A percentile compares a stretch with the other conserved stretches of the same genome.
Evolutionary conservation across 2,329 filamentous ascomycete genomes (phyloP).

Genomic region (Raffaelea ambrosiae): DNA sequence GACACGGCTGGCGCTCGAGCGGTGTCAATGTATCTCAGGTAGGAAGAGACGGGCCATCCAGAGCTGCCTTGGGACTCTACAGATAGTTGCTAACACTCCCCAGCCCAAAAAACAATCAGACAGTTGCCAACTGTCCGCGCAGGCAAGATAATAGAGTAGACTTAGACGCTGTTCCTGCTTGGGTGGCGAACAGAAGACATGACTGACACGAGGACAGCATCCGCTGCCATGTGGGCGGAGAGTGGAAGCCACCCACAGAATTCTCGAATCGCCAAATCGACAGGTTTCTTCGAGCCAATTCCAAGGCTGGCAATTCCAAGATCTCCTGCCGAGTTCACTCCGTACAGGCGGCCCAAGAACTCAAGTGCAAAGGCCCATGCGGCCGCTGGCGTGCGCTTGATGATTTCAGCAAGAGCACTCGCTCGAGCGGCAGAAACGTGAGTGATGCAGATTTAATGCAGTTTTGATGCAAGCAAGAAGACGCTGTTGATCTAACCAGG

Average conservation of each 20-base stretch:
- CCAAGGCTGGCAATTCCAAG: constrained; percentile 14
- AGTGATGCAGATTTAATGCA: constrained; percentile 8
- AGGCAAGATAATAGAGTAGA: no score
- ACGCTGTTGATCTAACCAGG: background rate
- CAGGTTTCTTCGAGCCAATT: constrained; percentile 15
- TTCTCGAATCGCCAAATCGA: constrained; percentile 22
- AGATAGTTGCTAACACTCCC: no score
- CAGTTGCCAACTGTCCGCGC: no score
- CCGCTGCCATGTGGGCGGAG: constrained; percentile 19
- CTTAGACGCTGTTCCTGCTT: no score
- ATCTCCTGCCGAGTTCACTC: constrained; percentile 22
- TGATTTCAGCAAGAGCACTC: constrained; percentile 25
- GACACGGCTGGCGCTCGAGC: no score
- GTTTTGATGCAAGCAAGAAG: no score
- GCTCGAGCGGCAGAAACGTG: constrained; percentile 19
- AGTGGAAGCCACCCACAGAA: constrained; percentile 18
- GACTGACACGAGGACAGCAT: constrained; percentile 14
- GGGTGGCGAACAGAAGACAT: no score
- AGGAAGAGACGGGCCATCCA: no score
- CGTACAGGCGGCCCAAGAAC: constrained; percentile 9
- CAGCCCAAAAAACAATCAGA: no score
- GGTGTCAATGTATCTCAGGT: no score
- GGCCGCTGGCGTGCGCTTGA: constrained; percentile 15
- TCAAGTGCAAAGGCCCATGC: constrained; percentile 24
- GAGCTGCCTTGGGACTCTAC: no score